Evolutionary conservation across 345 rosid genomes (phyloP), one percentile per base, ranked within the genome.

Genomic region (Hibiscus trionum): DNA sequence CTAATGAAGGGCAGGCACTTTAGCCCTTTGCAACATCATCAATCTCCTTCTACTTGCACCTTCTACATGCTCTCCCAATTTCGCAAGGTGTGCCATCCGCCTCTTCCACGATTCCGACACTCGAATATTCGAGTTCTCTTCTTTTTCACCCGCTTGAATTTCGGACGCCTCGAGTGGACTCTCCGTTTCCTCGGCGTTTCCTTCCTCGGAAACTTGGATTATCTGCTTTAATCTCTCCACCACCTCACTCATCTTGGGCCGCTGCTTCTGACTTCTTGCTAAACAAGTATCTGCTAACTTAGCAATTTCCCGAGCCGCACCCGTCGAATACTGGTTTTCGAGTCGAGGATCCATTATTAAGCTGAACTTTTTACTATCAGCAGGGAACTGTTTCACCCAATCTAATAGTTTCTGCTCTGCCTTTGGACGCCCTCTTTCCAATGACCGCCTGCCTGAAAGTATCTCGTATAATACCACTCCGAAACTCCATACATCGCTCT

Each of bases 401-500:
- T 90, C 87, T 56, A 89, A 72, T 42, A 93, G 83, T 44, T 68
- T 83, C 84, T 84, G 86, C 77, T 93, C 96, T 33, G 78, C 64
- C n/a, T 68, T 80, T 17, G 96, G 97, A 33, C 78, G 86, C 83
- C 82, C 87, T 69, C 90, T 76, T 75, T 93, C 97, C 49, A 88
- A 61, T 10, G 90, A 83, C 61, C 97, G 67, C 69, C 98, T 88
- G 12, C 98, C 98, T 0, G 95, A 80, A 12, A 93, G 86, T 75
- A 87, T 82, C 86, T 91, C 98, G 14, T 89, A 93, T 8, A 86
- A 77, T 1, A 91, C 97, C 17, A 93, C 97, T 5, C 98, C 98
- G 33, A 88, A 91, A 78, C 98, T 91, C 84, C 92, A 93, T 0
- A 91, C 97, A 52, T 91, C 98, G 27, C 97, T 91, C 66, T 83